Evolutionary conservation across 306 rosid species (phyloP).

Genomic region (Cicer pinnatifidum): DNA sequence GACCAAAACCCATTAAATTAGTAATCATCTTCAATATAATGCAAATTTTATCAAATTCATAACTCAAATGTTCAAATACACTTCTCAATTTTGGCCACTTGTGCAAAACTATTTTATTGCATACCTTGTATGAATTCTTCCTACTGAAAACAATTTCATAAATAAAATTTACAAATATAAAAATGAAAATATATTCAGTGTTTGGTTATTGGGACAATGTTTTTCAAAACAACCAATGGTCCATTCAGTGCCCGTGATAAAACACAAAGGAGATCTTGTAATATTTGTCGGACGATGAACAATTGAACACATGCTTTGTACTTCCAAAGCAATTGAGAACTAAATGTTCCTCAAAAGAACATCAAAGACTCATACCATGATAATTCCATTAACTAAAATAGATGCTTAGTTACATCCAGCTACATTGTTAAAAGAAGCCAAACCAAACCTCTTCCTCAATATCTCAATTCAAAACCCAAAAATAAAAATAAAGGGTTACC

Average conservation of each 20-base stretch:
- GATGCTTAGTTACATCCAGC: conserved; percentile 8
- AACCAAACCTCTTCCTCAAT: conserved; percentile 14
- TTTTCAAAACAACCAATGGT: conserved; percentile 44
- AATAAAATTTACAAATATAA: too few relatives aligned
- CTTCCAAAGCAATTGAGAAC: conserved; percentile 40
- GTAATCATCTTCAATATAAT: too few relatives aligned
- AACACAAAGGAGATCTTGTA: conserved; percentile 38
- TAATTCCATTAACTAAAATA: conserved; percentile 31
- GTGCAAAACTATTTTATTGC: too few relatives aligned
- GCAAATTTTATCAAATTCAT: too few relatives aligned
- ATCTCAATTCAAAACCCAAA: conserved; percentile 6
- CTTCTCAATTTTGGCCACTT: too few relatives aligned
- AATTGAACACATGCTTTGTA: conserved; percentile 29
- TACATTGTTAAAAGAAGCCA: conserved; percentile 24
- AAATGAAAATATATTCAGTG: background rate
- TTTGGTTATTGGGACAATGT: conserved; percentile 15
- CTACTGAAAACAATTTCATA: too few relatives aligned
- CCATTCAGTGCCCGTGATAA: conserved; percentile 43
- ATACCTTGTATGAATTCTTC: too few relatives aligned
- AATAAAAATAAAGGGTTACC: background rate
- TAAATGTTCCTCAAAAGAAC: conserved; percentile 37
- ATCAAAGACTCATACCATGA: conserved; percentile 28
- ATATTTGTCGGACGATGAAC: conserved; percentile 46
- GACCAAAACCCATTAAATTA: too few relatives aligned
- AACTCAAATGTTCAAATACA: too few relatives aligned